Conservation (phyloP, 1,284 basidiomycete genomes). For the Trichosporon ovoides region DNA sequence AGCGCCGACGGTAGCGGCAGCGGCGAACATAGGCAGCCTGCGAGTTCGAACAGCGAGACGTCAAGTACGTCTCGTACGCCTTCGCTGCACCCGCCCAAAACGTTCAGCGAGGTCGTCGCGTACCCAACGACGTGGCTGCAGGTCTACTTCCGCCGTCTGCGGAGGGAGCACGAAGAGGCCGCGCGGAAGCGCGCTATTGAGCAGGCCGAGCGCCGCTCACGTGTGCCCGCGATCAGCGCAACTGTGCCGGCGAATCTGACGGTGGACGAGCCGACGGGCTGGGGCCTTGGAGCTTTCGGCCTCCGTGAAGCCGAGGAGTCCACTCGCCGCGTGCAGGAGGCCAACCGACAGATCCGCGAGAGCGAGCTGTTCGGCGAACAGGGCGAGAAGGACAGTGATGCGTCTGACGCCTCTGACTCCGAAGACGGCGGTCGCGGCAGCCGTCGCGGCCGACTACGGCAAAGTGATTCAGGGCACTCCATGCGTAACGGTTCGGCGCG, state of each 20-base stretch:
- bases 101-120: constrained; percentile 33
- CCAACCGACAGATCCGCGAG: constrained; percentile 35
- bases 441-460: background rate
- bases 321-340: constrained; percentile 36
- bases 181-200: constrained; percentile 40
- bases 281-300: constrained; percentile 68
- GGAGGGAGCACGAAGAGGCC: constrained; percentile 47
- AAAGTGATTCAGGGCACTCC: background rate
- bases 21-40: background rate
- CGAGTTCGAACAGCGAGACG: constrained; percentile 37
- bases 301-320: constrained; percentile 52
- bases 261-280: constrained; percentile 44
- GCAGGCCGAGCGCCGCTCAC: constrained; percentile 36
- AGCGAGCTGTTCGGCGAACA: constrained; percentile 23
- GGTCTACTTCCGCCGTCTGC: constrained; percentile 42
- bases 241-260: background rate
- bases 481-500: background rate
- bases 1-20: background rate
- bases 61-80: constrained; percentile 45
- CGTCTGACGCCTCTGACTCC: constrained; percentile 1
- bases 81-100: constrained; percentile 36
- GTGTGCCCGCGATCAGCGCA: constrained; percentile 29
- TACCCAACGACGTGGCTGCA: constrained; percentile 43
- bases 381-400: constrained; percentile 54
- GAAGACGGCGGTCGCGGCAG: background rate